These are phyloP conservation scores for Wickerhamiella sergipiensis DNA, from an alignment of 805 yeast genomes.

Conservation along the genomic window DNA sequence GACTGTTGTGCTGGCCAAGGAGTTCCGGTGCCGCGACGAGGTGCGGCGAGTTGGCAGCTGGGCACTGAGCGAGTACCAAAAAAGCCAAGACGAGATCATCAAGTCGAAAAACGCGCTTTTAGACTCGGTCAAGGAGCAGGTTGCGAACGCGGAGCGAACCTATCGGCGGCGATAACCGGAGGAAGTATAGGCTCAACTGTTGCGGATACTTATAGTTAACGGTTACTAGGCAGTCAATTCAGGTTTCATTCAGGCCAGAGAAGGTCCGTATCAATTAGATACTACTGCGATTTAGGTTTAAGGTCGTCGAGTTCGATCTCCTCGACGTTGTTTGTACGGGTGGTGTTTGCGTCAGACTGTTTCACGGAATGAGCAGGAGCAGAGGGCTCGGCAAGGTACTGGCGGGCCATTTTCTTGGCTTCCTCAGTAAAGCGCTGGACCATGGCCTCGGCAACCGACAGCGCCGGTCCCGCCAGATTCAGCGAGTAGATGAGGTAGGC, in stretches of 20 bases:
- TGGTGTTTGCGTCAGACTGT: too few species aligned
- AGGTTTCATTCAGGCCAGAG: too few species aligned
- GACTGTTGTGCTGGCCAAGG: neutral
- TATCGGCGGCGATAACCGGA: too few species aligned
- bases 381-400: conserved; percentile 33
- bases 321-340: neutral
- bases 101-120: neutral
- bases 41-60: neutral
- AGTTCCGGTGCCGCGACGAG: neutral
- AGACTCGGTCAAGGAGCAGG: neutral
- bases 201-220: too few species aligned
- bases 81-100: neutral
- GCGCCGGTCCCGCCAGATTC: conserved; percentile 66
- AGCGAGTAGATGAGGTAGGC: conserved; percentile 53
- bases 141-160: neutral
- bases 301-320: neutral
- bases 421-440: conserved; percentile 42
- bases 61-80: neutral
- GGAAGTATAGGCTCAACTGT: too few species aligned
- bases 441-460: conserved; percentile 43
- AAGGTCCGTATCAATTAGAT: too few species aligned
- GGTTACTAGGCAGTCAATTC: too few species aligned
- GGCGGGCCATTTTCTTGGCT: conserved; percentile 47
- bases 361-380: too few species aligned
- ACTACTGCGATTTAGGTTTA: neutral